These are phyloP conservation scores for Colletotrichum camelliae DNA, from an alignment of 2,329 filamentous ascomycete species.

Conservation along the genomic window DNA sequence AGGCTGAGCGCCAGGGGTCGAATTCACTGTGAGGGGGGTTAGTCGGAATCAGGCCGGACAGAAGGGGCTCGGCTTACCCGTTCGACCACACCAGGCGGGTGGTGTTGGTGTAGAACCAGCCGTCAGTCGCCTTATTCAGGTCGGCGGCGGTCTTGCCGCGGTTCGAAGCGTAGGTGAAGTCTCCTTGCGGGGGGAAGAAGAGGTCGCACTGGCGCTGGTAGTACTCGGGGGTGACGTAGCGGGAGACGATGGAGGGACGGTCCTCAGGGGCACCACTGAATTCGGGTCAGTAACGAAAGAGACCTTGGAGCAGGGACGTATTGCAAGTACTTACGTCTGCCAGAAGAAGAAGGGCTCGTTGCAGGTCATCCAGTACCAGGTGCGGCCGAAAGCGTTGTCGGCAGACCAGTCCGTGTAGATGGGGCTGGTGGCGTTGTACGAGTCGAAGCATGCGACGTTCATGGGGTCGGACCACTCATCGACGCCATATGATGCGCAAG, in stretches of 20 bases:
- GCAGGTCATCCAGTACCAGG: constrained; percentile 68
- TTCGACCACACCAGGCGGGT: constrained; percentile 64
- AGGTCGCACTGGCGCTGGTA: constrained; percentile 60
- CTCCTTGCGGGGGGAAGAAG: constrained; percentile 57
- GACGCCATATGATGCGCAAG: constrained; percentile 54
- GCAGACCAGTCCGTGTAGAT: constrained; percentile 55
- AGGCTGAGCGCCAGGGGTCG: constrained; percentile 64
- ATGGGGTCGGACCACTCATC: constrained; percentile 41
- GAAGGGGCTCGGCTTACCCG: constrained; percentile 32
- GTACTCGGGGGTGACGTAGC: constrained; percentile 55
- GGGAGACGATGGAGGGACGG: constrained; percentile 54
- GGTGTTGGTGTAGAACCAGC: constrained; percentile 55
- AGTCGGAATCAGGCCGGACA: not conserved
- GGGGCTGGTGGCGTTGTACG: constrained; percentile 53
- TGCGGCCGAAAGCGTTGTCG: constrained; percentile 50
- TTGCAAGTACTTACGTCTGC: constrained; percentile 47
- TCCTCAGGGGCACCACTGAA: constrained; percentile 51
- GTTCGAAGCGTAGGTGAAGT: constrained; percentile 53
- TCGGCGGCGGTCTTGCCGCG: constrained; percentile 49
- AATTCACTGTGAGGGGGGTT: constrained; percentile 43
- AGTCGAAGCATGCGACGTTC: constrained; percentile 57
- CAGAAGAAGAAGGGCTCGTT: constrained; percentile 59
- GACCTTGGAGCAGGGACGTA: no score
- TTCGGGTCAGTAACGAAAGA: not conserved
- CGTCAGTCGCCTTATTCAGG: constrained; percentile 58